These are phyloP conservation scores for Podospora australis DNA, from an alignment of 495 filamentous ascomycete genomes.

Conservation along the genomic window DNA sequence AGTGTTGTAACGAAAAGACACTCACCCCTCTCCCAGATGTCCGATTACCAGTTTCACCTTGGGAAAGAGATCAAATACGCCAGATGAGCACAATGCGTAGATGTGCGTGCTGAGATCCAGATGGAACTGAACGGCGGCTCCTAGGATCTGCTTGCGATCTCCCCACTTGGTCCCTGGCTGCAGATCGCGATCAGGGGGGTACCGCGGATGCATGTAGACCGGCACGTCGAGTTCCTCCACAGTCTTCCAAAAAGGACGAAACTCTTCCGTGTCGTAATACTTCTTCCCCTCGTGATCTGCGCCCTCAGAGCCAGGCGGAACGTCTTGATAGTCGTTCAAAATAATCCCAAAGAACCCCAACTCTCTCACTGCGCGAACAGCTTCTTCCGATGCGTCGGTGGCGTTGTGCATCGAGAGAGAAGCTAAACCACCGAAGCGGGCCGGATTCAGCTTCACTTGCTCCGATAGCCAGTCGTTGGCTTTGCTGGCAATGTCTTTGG, in stretches of 20 bases:
- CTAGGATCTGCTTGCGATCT: constrained; percentile 24
- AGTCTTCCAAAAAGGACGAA: constrained; percentile 52
- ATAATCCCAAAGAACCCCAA: constrained; percentile 53
- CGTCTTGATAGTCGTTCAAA: constrained; percentile 49
- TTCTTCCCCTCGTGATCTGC: constrained; percentile 42
- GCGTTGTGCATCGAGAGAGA: constrained; percentile 37
- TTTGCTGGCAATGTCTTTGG: constrained; percentile 32
- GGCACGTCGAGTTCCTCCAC: constrained; percentile 55
- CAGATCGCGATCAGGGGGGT: constrained; percentile 29
- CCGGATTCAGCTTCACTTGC: constrained; percentile 43
- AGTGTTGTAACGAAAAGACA: background rate
- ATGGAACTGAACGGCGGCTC: constrained; percentile 33
- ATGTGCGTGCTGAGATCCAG: constrained; percentile 34
- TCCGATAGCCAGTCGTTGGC: constrained; percentile 55
- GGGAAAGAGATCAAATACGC: constrained; percentile 48
- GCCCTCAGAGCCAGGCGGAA: background rate
- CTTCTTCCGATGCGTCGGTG: constrained; percentile 47
- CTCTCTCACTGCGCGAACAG: constrained; percentile 48
- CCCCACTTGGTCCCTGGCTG: constrained; percentile 16
- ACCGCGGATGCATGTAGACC: constrained; percentile 55
- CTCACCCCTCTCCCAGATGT: constrained; percentile 53
- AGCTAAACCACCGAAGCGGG: constrained; percentile 53
- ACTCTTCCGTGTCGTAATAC: constrained; percentile 53
- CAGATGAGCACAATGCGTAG: constrained; percentile 30
- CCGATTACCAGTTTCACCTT: constrained; percentile 54